These are phyloP conservation scores for Phlyctochytrium bullatum DNA, from an alignment of 192 early-diverging fungal species.

Conservation along the genomic window DNA sequence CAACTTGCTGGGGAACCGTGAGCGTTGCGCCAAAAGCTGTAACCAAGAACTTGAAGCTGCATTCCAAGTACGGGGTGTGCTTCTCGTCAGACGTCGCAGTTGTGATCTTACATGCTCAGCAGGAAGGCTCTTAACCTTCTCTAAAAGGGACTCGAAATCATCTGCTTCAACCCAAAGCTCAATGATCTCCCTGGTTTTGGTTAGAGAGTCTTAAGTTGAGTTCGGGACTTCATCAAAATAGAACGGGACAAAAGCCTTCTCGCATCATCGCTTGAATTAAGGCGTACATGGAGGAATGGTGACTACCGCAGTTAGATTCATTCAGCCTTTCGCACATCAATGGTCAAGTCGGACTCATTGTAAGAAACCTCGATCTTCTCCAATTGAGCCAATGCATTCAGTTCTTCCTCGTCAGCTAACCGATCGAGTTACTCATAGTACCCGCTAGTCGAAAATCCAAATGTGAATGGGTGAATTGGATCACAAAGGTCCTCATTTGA, in stretches of 20 bases:
- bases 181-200: slow-evolving; percentile 57
- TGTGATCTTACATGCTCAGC: slow-evolving; percentile 51
- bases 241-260: slow-evolving; percentile 70
- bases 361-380: slow-evolving; percentile 69
- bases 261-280: slow-evolving; percentile 70
- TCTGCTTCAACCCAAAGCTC: slow-evolving; percentile 73
- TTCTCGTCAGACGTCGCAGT: not conserved
- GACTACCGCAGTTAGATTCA: slow-evolving; percentile 40
- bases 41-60: slow-evolving; percentile 53
- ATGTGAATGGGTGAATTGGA: slow-evolving; percentile 45
- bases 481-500: too few relatives aligned
- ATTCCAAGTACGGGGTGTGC: slow-evolving; percentile 21
- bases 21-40: slow-evolving; percentile 74
- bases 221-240: slow-evolving; percentile 75
- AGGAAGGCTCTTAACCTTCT: slow-evolving; percentile 52
- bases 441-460: slow-evolving; percentile 51
- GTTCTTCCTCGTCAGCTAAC: slow-evolving; percentile 55
- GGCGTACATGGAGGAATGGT: slow-evolving; percentile 77
- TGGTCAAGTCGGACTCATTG: slow-evolving; percentile 57
- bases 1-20: slow-evolving; percentile 68
- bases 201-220: slow-evolving; percentile 1
- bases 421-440: not conserved
- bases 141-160: slow-evolving; percentile 62
- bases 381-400: slow-evolving; percentile 76
- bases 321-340: slow-evolving; percentile 47